Conservation (phyloP, 768 basidiomycete genomes). For the Hygrophorus pudorinus region DNA sequence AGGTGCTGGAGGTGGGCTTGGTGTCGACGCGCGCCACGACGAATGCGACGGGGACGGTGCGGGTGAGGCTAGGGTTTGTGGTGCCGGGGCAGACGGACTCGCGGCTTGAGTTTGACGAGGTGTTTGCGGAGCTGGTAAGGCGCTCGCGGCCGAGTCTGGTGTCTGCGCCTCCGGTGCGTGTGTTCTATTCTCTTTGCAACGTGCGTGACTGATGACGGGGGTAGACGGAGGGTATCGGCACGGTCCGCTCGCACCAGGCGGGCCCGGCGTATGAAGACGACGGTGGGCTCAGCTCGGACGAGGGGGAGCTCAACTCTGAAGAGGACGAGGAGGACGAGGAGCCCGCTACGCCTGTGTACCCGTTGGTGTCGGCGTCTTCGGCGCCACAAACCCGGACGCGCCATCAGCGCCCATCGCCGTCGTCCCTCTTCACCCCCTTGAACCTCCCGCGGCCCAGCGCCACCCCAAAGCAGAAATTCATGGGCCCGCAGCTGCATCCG, state of each 20-base stretch:
- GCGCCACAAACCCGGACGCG: slow-evolving; percentile 9
- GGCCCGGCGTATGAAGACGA: slow-evolving; percentile 64
- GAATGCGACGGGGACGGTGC: slow-evolving; percentile 28
- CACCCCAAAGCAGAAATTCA: too few species aligned
- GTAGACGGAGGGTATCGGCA: slow-evolving; percentile 83
- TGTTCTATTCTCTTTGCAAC: neutral
- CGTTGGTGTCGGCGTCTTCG: too few species aligned
- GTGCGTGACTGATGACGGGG: slow-evolving; percentile 2
- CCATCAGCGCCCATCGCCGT: slow-evolving; percentile 15
- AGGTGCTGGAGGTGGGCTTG: too few species aligned
- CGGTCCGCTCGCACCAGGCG: slow-evolving; percentile 52
- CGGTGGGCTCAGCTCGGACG: slow-evolving; percentile 52
- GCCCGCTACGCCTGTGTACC: slow-evolving; percentile 14
- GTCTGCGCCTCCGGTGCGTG: slow-evolving; percentile 67
- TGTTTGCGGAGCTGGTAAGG: slow-evolving; percentile 55
- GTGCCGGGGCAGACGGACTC: slow-evolving; percentile 31
- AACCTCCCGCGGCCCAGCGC: neutral
- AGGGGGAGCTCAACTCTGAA: slow-evolving; percentile 17
- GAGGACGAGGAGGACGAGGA: slow-evolving; percentile 25
- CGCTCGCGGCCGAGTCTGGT: slow-evolving; percentile 57
- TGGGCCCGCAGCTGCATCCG: too few species aligned
- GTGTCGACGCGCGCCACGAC: slow-evolving; percentile 34
- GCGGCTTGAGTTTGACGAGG: slow-evolving; percentile 44
- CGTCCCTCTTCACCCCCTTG: slow-evolving; percentile 1
- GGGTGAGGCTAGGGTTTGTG: slow-evolving; percentile 39